phyloP scores from a whole-genome alignment of 2,329 filamentous ascomycete species.

The Juglanconis sp. region DNA sequence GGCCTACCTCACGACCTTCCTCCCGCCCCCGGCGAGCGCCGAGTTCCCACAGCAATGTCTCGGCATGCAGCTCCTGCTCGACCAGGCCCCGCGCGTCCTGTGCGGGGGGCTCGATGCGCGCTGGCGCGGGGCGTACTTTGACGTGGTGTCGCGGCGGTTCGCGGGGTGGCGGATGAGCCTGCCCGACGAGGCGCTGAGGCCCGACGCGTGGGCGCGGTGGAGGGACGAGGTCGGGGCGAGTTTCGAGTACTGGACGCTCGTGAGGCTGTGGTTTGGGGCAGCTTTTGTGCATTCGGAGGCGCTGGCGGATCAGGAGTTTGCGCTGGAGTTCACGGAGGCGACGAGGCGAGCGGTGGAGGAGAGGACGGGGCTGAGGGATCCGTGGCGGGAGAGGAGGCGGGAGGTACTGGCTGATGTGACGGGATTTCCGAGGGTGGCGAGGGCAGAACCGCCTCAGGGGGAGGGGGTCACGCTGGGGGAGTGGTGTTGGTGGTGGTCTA shows the following conservation, averaged over 20 bases:
- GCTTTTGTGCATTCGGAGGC: slow-evolving; percentile 27
- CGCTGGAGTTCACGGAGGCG: slow-evolving; percentile 23
- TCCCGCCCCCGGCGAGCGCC: slow-evolving; percentile 22
- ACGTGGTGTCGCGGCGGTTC: slow-evolving; percentile 20
- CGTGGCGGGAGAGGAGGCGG: slow-evolving; percentile 17
- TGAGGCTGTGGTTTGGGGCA: slow-evolving; percentile 25
- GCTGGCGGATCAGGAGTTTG: slow-evolving; percentile 17
- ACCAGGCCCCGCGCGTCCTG: slow-evolving; percentile 25
- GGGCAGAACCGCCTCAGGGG: slow-evolving; percentile 18
- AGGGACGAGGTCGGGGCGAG: slow-evolving; percentile 11
- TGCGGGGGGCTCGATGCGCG: slow-evolving; percentile 25
- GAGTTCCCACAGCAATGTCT: slow-evolving; percentile 26
- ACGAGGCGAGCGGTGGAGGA: slow-evolving; percentile 24
- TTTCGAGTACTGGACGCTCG: slow-evolving; percentile 26
- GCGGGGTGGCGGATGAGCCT: slow-evolving; percentile 19
- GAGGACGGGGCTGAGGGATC: slow-evolving; percentile 20
- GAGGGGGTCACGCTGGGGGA: slow-evolving; percentile 5
- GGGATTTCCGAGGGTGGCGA: slow-evolving; percentile 6
- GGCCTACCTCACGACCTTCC: slow-evolving; percentile 22
- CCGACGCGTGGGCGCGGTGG: slow-evolving; percentile 21
- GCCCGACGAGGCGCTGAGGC: slow-evolving; percentile 16
- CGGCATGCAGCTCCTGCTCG: slow-evolving; percentile 28
- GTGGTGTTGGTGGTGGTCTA: slow-evolving; percentile 24
- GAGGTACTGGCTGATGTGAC: slow-evolving; percentile 4
- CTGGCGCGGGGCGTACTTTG: slow-evolving; percentile 27